phyloP scores from a whole-genome alignment of 2,329 filamentous ascomycete species.

The Chaetomium olivaceum region DNA sequence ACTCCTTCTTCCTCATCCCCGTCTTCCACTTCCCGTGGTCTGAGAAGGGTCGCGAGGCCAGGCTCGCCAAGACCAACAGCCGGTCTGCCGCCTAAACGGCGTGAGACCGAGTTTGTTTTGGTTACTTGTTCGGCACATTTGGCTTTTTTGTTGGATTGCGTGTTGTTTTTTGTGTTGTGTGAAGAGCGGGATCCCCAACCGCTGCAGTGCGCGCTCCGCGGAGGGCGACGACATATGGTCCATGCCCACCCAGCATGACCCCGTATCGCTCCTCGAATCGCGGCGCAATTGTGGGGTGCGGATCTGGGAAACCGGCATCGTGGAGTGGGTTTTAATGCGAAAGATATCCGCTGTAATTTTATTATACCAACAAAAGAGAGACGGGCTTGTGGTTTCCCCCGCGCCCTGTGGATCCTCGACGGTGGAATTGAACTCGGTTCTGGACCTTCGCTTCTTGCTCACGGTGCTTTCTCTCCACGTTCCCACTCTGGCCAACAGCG shows the following conservation, averaged over 20 bases:
- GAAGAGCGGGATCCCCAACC: not conserved
- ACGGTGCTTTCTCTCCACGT: not conserved
- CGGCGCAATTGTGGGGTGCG: conserved; percentile 2
- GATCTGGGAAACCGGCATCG: not conserved
- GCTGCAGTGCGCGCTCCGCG: not conserved
- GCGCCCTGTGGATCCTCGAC: not conserved
- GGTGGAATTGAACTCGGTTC: not conserved
- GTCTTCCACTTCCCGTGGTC: conserved; percentile 97
- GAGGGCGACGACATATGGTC: not conserved
- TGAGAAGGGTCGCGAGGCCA: conserved; percentile 64
- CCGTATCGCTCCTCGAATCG: not conserved
- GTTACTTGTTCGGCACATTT: not conserved
- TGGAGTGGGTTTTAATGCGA: not conserved
- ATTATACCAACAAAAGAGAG: conserved; percentile 8
- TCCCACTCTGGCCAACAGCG: not conserved
- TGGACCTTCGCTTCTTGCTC: conserved; percentile 1
- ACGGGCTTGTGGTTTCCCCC: not conserved
- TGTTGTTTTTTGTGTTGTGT: not conserved
- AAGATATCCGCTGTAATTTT: conserved; percentile 8
- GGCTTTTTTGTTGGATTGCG: not conserved
- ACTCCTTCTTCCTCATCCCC: conserved; percentile 86
- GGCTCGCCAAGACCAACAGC: conserved; percentile 25
- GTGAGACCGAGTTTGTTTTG: not conserved
- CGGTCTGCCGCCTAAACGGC: conserved; percentile 21
- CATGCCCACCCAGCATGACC: not conserved